Evolutionary conservation across 2,329 filamentous ascomycete species (phyloP), one percentile per base, ranked within the genome.

Genomic region (Aspergillus amoenus): DNA sequence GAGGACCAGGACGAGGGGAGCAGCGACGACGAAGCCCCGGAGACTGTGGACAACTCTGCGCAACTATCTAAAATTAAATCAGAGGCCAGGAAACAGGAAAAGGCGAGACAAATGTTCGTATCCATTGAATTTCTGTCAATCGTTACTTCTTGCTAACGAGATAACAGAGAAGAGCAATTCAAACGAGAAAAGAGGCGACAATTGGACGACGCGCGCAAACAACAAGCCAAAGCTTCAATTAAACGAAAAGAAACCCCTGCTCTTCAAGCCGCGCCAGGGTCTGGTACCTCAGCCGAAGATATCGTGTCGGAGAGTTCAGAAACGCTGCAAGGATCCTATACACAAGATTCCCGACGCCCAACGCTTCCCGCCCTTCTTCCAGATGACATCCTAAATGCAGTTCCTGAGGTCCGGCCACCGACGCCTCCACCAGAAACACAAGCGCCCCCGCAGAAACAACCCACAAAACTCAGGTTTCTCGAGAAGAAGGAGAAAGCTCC

Each of bases 351-450:
- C 61, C 66, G 71, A 65, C 68, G 68, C 60, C 70, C 63, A 11
- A 66, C 69, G n/a, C 73, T 83, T 12, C 81, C 81, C 5, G 76
- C 74, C 40, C 73, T 83, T 21, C 77, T 84, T 34, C 81, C 81
- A 5, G 76, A 78, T 51, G 79, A 81, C 22, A 77, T 84, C 42
- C 68, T 84, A 48, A 78, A 78, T 50, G 74, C 76, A 13, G 76
- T 77, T 24, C 78, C 78, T 21, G 70, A 73, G 30, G 66, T 68
- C 9, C 73, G 78, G 22, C 76, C 78, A 5, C 77, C 77, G 2
- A 80, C 78, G 1, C 78, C 78, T 4, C 78, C 78, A 1, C 68
- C 69, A 3, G 71, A 77, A 50, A 67, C 68, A 34, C 54, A 58
- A 5, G 60, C 59, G 9, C 51, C 59, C 6, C 44, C 58, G 12